Percentiles rank a stretch among this genome's conserved stretches.
Conservation (phyloP, 495 filamentous ascomycete species). For the Neurospora sp. region DNA sequence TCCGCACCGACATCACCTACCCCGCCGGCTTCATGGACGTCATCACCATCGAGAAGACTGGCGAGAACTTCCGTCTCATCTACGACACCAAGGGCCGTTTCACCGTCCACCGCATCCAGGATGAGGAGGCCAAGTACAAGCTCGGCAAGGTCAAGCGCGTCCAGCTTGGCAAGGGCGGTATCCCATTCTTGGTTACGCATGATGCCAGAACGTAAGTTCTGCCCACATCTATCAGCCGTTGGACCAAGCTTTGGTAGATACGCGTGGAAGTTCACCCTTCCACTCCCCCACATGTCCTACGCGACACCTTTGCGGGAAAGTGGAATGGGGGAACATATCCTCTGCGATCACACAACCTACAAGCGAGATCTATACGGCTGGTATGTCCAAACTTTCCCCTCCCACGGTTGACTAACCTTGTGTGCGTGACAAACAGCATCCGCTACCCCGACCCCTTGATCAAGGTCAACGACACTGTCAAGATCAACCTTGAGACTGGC, state of each 20-base stretch:
- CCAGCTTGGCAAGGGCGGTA: conserved; percentile 96
- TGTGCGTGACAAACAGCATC: conserved; percentile 50
- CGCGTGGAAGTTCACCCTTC: conserved; percentile 13
- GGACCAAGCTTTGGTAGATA: conserved; percentile 94
- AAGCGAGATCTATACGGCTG: conserved; percentile 30
- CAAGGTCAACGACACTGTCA: conserved; percentile 99
- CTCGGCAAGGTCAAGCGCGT: conserved; percentile 99
- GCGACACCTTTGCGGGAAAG: neutral
- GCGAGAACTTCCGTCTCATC: conserved; percentile 98
- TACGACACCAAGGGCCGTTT: conserved; percentile 99
- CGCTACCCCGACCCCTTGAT: conserved; percentile 96
- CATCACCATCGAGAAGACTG: conserved; percentile 98
- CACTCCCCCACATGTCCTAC: conserved; percentile 2
- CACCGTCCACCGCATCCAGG: conserved; percentile 97
- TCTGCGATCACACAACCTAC: conserved; percentile 8
- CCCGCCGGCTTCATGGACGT: conserved; percentile 99
- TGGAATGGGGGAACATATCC: neutral
- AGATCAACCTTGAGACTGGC: conserved; percentile 92
- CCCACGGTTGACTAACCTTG: conserved; percentile 29
- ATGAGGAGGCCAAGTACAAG: conserved; percentile 98
- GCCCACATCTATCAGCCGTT: conserved; percentile 96
- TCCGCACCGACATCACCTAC: conserved; percentile 96
- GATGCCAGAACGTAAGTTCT: conserved; percentile 99
- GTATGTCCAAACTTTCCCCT: conserved; percentile 28
- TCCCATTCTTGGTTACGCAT: conserved; percentile 99